phyloP scores from a whole-genome alignment of 208 protist species.

The Borovskyia barvae region DNA sequence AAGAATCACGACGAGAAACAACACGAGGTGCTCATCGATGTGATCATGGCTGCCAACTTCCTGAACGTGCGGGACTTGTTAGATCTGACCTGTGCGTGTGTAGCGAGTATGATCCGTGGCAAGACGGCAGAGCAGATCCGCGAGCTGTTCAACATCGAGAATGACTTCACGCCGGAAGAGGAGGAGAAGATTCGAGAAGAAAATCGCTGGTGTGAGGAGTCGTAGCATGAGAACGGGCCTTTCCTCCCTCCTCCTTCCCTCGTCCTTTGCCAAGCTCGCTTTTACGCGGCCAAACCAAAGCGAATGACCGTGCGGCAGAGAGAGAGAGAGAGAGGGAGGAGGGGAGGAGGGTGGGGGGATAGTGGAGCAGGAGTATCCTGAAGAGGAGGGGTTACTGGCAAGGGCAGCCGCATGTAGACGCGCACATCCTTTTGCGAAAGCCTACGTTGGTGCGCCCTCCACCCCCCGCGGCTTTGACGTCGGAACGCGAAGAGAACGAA shows the following conservation, averaged over 20 bases:
- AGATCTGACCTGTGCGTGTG: slow-evolving; percentile 92
- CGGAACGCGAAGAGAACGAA: too few species aligned
- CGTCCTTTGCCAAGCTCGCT: too few species aligned
- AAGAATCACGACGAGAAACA: slow-evolving; percentile 78
- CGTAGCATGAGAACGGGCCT: slow-evolving; percentile 21
- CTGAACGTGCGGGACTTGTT: slow-evolving; percentile 93
- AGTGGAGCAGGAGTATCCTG: too few species aligned
- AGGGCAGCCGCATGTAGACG: too few species aligned
- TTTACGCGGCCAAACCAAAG: too few species aligned
- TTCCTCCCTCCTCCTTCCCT: neutral
- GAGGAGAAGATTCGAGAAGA: slow-evolving; percentile 90
- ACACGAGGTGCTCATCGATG: slow-evolving; percentile 90
- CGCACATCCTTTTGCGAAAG: too few species aligned
- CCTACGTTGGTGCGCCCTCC: too few species aligned
- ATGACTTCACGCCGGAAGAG: slow-evolving; percentile 95
- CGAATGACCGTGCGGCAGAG: too few species aligned
- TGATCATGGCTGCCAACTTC: slow-evolving; percentile 95
- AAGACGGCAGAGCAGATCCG: slow-evolving; percentile 95
- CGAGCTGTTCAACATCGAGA: slow-evolving; percentile 94
- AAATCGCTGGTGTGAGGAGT: slow-evolving; percentile 87
- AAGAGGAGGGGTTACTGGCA: too few species aligned
- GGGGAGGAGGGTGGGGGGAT: neutral
- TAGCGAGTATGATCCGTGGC: slow-evolving; percentile 93
- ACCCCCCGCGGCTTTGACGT: too few species aligned
- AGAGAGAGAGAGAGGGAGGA: neutral